Conservation (phyloP, 257 asterid species). For the Nicotiana tabacum region DNA sequence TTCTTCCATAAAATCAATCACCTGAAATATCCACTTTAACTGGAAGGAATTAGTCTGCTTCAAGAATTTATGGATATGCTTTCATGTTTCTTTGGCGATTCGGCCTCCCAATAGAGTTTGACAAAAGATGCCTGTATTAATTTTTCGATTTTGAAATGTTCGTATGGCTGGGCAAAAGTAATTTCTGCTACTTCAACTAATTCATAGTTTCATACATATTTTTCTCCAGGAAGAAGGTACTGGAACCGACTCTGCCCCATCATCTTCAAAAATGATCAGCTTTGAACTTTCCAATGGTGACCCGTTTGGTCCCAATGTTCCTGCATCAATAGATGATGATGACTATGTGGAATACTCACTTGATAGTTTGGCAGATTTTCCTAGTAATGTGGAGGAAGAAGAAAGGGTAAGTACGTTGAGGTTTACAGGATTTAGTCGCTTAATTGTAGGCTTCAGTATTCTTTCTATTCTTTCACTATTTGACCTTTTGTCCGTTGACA, state of each 20-base stretch:
- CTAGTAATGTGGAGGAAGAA: conserved; percentile 80
- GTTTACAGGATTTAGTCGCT: neutral
- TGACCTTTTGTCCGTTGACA: conserved; percentile 7
- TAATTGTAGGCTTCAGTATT: neutral
- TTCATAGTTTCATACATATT: neutral
- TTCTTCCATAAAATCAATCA: neutral
- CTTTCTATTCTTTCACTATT: neutral
- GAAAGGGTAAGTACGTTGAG: conserved; percentile 50
- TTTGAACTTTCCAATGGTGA: conserved; percentile 57
- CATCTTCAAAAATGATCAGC: conserved; percentile 79
- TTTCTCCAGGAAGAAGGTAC: conserved; percentile 54
- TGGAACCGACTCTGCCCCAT: conserved; percentile 43
- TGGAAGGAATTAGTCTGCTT: neutral
- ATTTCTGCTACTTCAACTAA: neutral
- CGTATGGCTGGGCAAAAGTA: conserved; percentile 1
- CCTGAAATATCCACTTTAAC: neutral
- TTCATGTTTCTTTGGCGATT: neutral
- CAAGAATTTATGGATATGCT: neutral
- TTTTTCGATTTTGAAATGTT: neutral
- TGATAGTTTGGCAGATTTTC: conserved; percentile 64
- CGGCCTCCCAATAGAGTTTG: conserved; percentile 5
- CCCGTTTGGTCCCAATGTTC: conserved; percentile 41
- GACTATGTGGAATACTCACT: conserved; percentile 80
- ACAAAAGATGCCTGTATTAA: neutral
- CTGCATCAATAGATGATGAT: conserved; percentile 59